Conservation (phyloP, 495 filamentous ascomycete genomes). For the Corynascus novoguineensis region DNA sequence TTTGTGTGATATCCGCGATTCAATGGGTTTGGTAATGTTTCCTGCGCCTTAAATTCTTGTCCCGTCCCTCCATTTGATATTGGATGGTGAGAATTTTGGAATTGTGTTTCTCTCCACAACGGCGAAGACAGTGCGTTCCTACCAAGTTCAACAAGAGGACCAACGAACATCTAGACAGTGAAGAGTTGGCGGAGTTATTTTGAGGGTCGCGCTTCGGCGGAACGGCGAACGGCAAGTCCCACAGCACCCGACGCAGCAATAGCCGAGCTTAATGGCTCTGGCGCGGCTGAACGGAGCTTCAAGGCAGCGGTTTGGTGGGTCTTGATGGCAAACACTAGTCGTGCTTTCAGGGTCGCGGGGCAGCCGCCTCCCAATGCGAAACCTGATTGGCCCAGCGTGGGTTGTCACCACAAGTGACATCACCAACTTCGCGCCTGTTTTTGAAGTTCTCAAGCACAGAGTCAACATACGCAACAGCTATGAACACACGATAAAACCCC, state of each 20-base stretch:
- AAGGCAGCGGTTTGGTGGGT: not conserved
- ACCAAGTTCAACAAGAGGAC: too few species aligned
- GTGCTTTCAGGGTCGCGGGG: not conserved
- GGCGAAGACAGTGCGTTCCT: too few species aligned
- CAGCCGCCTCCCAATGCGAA: not conserved
- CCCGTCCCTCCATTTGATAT: too few species aligned
- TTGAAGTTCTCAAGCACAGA: not conserved
- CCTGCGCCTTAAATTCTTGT: too few species aligned
- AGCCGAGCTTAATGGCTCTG: conserved; percentile 8
- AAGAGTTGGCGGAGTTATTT: not conserved
- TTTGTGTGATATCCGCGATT: too few species aligned
- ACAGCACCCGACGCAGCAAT: conserved; percentile 13
- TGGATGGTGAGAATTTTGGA: too few species aligned
- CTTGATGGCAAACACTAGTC: not conserved
- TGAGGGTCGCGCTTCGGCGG: not conserved
- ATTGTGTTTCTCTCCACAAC: too few species aligned
- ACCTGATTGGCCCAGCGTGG: conserved; percentile 11
- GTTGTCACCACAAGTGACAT: conserved; percentile 13
- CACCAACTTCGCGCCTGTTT: conserved; percentile 2
- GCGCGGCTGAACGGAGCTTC: conserved; percentile 14
- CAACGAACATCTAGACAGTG: too few species aligned
- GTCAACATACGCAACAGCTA: too few species aligned
- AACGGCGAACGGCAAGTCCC: not conserved
- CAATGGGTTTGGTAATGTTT: too few species aligned
- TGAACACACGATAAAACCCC: too few species aligned